Evolutionary conservation across 1,284 basidiomycete species (phyloP), one percentile per base, ranked within the genome.

Genomic region (Trametes sp.): DNA sequence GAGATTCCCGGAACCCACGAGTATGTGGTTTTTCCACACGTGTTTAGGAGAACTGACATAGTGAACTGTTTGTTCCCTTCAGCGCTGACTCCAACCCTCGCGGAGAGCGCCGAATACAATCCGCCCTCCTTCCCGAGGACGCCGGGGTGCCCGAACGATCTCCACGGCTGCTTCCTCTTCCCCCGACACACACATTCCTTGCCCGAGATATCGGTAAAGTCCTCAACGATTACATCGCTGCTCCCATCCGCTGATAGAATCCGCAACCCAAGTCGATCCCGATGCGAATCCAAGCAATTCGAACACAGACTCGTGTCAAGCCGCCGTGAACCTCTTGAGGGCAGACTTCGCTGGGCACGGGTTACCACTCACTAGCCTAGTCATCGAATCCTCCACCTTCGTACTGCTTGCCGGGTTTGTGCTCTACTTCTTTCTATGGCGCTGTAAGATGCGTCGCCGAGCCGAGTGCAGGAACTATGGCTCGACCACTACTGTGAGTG

Each of bases 351-450:
- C 57, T 0, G 52, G 48, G 4, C 51, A 57, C 42, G 49, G 42
- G 7, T 26, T 62, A 19, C 59, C 60, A 4, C 44, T 62, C 42
- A 57, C 56, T 0, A 54, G 46, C 49, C 54, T 65, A 0, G 53
- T 54, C 6, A 42, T 65, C 23, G 51, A 54, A 14, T 58, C 52
- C 2, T 61, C 50, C 26, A 54, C 54, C 3, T 38, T 56, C 35
- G 10, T 64, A 14, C 24, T 54, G 1, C 59, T 64, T 13, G 42
- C 45, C 26, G 52, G 41, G 16, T 52, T 61, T 21, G 48, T 61
- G 2, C 28, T 55, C 11, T 61, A 51, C 31, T 58, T 44, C 28
- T 14, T 58, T 29, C 8, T 54, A 23, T 33, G 21, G n/a, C 59
- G 57, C 2, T 26, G 38, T 11, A 48, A 24, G 7, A 24, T 54